phyloP scores from a whole-genome alignment of 2,329 filamentous ascomycete genomes.

The Colletotrichum chlorophyti region DNA sequence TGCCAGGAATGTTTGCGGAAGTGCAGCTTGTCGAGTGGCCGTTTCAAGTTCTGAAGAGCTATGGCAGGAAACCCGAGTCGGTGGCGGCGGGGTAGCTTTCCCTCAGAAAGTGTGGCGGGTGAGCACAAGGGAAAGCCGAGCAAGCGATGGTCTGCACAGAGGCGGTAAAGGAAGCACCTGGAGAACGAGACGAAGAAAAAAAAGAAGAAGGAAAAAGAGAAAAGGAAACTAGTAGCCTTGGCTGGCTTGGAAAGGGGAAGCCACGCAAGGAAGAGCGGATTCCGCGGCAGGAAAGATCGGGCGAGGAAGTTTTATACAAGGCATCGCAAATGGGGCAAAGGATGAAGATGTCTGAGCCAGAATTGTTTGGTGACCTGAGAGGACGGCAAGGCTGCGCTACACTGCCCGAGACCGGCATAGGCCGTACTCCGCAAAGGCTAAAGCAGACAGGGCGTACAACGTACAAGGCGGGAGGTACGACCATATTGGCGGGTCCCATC shows the following conservation, averaged over 20 bases:
- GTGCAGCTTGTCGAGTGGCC: neutral
- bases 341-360: slow-evolving; percentile 17
- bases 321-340: slow-evolving; percentile 9
- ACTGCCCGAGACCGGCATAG: slow-evolving; percentile 8
- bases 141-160: too few relatives aligned
- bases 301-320: neutral
- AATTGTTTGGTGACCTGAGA: neutral
- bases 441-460: too few relatives aligned
- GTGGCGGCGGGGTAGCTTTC: slow-evolving; percentile 28
- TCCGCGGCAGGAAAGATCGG: neutral
- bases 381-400: slow-evolving; percentile 14
- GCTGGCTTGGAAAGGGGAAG: neutral
- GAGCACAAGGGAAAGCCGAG: neutral
- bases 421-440: too few relatives aligned
- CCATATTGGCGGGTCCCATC: slow-evolving; percentile 5
- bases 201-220: neutral
- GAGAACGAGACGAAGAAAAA: neutral
- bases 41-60: slow-evolving; percentile 25
- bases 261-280: neutral
- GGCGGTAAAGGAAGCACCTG: too few relatives aligned
- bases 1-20: neutral
- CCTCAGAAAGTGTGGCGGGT: slow-evolving; percentile 4
- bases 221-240: neutral
- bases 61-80: slow-evolving; percentile 13
- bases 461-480: slow-evolving; percentile 18